A percentile compares a stretch with the other conserved stretches of the same genome.
These are phyloP conservation scores for Sphaerulina populicola DNA, from an alignment of 2,329 filamentous ascomycete genomes.

Conservation along the genomic window DNA sequence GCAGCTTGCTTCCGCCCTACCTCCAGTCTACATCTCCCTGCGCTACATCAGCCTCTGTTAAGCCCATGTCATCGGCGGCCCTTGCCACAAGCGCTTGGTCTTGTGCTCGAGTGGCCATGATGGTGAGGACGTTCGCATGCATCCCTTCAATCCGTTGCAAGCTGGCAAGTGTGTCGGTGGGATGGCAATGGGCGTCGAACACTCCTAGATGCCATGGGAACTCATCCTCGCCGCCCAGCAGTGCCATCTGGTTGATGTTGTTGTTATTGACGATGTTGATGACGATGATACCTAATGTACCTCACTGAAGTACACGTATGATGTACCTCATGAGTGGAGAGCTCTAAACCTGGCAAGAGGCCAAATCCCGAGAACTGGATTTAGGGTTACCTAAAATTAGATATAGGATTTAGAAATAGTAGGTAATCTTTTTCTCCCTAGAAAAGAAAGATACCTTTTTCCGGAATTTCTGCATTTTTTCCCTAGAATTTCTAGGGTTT, in stretches of 20 bases:
- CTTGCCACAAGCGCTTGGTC: constrained; percentile 65
- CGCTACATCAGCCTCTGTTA: constrained; percentile 30
- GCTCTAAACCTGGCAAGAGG: too few relatives aligned
- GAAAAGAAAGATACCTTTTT: too few relatives aligned
- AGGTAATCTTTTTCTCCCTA: too few relatives aligned
- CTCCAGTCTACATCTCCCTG: constrained; percentile 25
- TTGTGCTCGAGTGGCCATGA: constrained; percentile 69
- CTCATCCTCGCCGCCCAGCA: constrained; percentile 11
- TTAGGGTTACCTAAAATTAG: too few relatives aligned
- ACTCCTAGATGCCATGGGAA: constrained; percentile 65
- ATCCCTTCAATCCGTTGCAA: constrained; percentile 53
- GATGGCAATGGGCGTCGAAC: constrained; percentile 76
- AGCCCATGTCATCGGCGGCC: constrained; percentile 49
- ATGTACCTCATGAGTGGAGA: too few relatives aligned
- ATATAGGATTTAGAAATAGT: too few relatives aligned
- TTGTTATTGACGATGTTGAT: too few relatives aligned
- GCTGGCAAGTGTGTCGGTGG: constrained; percentile 65
- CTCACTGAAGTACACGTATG: too few relatives aligned
- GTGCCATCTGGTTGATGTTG: constrained; percentile 13
- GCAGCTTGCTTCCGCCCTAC: constrained; percentile 26
- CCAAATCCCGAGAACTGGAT: too few relatives aligned
- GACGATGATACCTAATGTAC: too few relatives aligned
- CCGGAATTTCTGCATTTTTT: too few relatives aligned
- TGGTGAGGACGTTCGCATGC: constrained; percentile 57
- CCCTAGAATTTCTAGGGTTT: too few relatives aligned